phyloP scores from a whole-genome alignment of 2,329 filamentous ascomycete species.

The Fusarium sterilihyphosum region DNA sequence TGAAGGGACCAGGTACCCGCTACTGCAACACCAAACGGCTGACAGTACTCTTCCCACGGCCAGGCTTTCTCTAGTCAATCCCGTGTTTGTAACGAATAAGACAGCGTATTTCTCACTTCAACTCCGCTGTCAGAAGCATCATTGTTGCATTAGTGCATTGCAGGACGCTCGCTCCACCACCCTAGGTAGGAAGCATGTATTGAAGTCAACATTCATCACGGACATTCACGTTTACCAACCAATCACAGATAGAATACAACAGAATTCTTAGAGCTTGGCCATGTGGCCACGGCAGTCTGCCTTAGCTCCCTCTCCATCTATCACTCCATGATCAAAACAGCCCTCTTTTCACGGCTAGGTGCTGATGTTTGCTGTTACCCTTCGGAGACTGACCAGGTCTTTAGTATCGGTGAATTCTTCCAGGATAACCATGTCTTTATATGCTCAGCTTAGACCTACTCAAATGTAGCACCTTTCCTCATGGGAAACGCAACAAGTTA shows the following conservation, averaged over 20 bases:
- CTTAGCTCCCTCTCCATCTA: background rate
- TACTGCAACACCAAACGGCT: background rate
- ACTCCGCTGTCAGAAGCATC: background rate
- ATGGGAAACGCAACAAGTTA: background rate
- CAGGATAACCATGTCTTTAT: background rate
- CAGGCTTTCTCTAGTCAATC: background rate
- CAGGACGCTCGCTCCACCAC: background rate
- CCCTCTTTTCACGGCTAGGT: background rate
- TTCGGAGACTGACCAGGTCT: background rate
- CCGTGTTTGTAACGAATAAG: background rate
- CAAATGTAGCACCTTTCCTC: accelerated
- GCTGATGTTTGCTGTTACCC: background rate
- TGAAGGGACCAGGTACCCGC: background rate
- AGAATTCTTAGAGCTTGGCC: background rate
- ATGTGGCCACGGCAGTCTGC: background rate
- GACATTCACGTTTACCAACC: accelerated
- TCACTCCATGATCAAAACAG: background rate
- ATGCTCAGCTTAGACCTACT: background rate
- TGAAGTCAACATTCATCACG: too few relatives aligned
- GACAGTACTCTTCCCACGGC: background rate
- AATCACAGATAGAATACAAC: background rate
- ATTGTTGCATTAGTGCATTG: background rate
- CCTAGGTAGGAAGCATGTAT: background rate
- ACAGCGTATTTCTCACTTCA: background rate
- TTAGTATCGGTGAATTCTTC: too few relatives aligned